Evolutionary conservation across 1,139 yeast species (phyloP).

Genomic region (Saccharomyces hybrid): DNA sequence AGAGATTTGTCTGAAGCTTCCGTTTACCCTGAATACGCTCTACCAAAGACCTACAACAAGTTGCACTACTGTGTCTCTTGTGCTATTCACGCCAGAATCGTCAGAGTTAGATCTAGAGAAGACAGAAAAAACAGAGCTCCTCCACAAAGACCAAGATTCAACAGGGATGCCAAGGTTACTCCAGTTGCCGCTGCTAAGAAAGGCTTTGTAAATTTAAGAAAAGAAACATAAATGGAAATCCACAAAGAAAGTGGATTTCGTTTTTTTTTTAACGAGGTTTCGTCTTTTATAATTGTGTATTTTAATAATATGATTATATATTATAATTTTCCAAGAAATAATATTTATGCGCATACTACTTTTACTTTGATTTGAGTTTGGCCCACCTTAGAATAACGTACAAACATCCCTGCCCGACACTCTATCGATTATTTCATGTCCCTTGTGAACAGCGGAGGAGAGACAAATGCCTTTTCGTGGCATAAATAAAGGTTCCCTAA

Average conservation of each 20-base stretch:
- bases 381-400: too few relatives aligned
- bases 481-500: too few relatives aligned
- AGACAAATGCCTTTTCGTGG: too few relatives aligned
- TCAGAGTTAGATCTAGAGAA: conserved; percentile 98
- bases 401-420: too few relatives aligned
- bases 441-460: too few relatives aligned
- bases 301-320: not conserved
- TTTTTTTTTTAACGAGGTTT: not conserved
- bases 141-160: conserved; percentile 98
- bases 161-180: conserved; percentile 82
- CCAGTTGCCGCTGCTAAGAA: conserved; percentile 98
- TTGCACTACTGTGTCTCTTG: conserved; percentile 99
- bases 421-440: too few relatives aligned
- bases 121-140: conserved; percentile 99
- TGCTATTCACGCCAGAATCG: conserved; percentile 99
- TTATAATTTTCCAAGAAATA: not conserved
- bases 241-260: not conserved
- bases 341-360: not conserved
- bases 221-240: not conserved
- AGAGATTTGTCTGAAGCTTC: conserved; percentile 99
- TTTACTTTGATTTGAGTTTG: not conserved
- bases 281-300: conserved; percentile 2
- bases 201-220: conserved; percentile 45
- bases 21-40: conserved; percentile 97
- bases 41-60: conserved; percentile 99